These are phyloP conservation scores for Xylaria nigripes DNA, from an alignment of 495 filamentous ascomycete species.

Conservation along the genomic window DNA sequence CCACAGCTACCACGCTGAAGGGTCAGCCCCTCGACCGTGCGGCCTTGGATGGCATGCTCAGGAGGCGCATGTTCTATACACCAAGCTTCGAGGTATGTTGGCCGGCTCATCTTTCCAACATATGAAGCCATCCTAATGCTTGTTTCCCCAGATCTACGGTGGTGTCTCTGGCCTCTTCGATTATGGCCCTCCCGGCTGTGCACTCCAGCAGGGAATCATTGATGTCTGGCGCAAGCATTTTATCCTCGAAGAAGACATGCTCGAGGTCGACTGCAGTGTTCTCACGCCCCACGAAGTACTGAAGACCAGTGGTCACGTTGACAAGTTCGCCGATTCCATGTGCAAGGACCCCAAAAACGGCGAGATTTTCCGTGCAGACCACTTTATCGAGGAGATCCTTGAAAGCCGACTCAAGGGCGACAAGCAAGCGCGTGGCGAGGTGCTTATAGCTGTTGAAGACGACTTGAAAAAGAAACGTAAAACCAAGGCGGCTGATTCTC, in stretches of 20 bases:
- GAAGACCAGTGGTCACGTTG: slow-evolving; percentile 94
- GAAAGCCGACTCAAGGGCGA: slow-evolving; percentile 74
- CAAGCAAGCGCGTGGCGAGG: slow-evolving; percentile 67
- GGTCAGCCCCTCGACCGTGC: slow-evolving; percentile 80
- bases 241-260: slow-evolving; percentile 81
- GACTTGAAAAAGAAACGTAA: slow-evolving; percentile 39
- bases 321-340: slow-evolving; percentile 99
- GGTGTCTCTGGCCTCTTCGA: slow-evolving; percentile 81
- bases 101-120: background rate
- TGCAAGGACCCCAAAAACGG: slow-evolving; percentile 97
- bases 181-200: slow-evolving; percentile 74
- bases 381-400: slow-evolving; percentile 88
- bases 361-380: slow-evolving; percentile 92
- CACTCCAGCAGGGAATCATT: slow-evolving; percentile 75
- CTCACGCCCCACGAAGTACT: slow-evolving; percentile 83
- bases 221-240: slow-evolving; percentile 92
- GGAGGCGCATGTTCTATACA: slow-evolving; percentile 86
- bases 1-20: slow-evolving; percentile 64
- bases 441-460: slow-evolving; percentile 56
- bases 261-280: slow-evolving; percentile 80
- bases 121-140: background rate
- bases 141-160: slow-evolving; percentile 56
- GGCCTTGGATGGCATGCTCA: slow-evolving; percentile 72
- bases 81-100: slow-evolving; percentile 65
- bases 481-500: slow-evolving; percentile 48